Conservation (phyloP, 2,329 filamentous ascomycete species). For the Beauveria medogensis region DNA sequence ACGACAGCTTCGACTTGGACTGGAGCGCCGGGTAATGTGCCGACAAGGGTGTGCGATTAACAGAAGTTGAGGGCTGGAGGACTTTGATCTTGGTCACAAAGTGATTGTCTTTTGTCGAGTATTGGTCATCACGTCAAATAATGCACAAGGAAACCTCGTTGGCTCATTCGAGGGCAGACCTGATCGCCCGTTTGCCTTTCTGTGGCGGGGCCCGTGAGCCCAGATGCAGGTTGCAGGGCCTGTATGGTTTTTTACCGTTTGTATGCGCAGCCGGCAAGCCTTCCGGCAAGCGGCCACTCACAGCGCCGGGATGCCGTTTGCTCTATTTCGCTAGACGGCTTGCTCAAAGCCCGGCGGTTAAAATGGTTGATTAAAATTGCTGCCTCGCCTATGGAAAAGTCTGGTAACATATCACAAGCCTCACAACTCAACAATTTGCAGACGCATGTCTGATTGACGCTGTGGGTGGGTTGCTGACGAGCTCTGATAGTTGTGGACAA, state of each 20-base stretch:
- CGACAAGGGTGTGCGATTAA: not conserved
- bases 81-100: not conserved
- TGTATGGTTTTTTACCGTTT: conserved; percentile 4
- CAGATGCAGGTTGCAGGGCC: not conserved
- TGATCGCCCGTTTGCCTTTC: not conserved
- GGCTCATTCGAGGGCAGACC: not conserved
- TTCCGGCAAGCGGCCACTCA: not conserved
- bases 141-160: not conserved
- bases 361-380: not conserved
- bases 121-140: not conserved
- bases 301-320: not conserved
- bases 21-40: not conserved
- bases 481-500: not conserved
- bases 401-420: not conserved
- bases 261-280: not conserved
- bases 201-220: not conserved
- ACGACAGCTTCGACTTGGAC: not conserved
- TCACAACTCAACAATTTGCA: not conserved
- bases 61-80: not conserved
- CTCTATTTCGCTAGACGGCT: too few species aligned
- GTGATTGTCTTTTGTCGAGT: not conserved
- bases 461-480: not conserved
- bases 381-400: not conserved
- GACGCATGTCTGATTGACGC: not conserved
- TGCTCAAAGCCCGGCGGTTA: not conserved